Evolutionary conservation across 805 yeast species (phyloP).

Genomic region (Ogataea angusta): DNA sequence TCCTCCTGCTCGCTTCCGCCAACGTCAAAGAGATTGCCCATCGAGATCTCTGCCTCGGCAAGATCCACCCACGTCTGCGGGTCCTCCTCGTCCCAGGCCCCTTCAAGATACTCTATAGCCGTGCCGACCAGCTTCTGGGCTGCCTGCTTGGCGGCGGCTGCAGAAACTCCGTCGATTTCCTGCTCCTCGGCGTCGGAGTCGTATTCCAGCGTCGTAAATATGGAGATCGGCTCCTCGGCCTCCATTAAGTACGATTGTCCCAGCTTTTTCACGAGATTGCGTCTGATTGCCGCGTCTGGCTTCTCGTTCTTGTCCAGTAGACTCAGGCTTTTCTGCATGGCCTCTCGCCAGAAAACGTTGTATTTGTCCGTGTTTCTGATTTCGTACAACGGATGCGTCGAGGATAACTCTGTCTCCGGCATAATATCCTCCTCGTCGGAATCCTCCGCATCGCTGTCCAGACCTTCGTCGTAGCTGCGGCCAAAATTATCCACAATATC

Average conservation of each 20-base stretch:
- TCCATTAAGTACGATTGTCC: constrained; percentile 65
- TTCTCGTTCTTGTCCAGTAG: constrained; percentile 27
- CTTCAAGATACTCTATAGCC: constrained; percentile 56
- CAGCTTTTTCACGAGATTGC: constrained; percentile 42
- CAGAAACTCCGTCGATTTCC: constrained; percentile 37
- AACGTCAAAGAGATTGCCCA: constrained; percentile 69
- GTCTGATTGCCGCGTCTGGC: constrained; percentile 13
- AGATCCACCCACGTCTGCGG: constrained; percentile 79
- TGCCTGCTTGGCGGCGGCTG: constrained; percentile 44
- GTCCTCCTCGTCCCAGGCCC: constrained; percentile 65
- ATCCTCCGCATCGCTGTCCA: constrained; percentile 55
- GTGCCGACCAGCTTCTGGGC: constrained; percentile 45
- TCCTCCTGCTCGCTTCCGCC: constrained; percentile 67
- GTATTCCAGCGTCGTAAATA: constrained; percentile 55
- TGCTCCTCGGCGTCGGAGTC: constrained; percentile 46
- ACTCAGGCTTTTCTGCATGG: constrained; percentile 35
- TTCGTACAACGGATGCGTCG: constrained; percentile 55
- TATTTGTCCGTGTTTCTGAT: constrained; percentile 38
- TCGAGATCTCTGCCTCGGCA: constrained; percentile 80
- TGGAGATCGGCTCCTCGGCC: constrained; percentile 57
- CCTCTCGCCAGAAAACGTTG: constrained; percentile 56
- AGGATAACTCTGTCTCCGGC: constrained; percentile 38
- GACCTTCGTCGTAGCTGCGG: constrained; percentile 52
- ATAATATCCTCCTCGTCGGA: constrained; percentile 30
- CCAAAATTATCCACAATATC: constrained; percentile 70